Evolutionary conservation across 73 alveolate species (phyloP), one percentile per base, ranked within the genome.

Genomic region (Tetrahymena thermophila): DNA sequence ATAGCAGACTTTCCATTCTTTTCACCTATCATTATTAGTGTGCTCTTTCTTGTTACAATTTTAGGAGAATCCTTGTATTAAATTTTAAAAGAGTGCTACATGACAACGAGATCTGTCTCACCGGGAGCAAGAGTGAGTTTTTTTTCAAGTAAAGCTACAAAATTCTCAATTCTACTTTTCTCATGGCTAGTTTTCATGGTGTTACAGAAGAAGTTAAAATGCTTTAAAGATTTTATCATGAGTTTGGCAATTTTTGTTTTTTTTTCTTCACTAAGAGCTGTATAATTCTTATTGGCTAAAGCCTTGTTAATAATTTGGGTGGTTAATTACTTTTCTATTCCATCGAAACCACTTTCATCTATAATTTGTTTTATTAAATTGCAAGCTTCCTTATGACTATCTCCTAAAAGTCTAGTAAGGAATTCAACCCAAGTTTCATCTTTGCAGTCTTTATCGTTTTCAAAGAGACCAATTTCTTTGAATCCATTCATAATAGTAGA

Each of bases 101-200:
- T 98, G 94, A 96, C 97, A 17, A 97, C 98, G 9, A 98, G 93
- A 94, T 98, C 98, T 43, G 97, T 97, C 85, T 98, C 99, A 8
- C 97, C 97, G 40, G 95, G 97, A 21, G 83, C 94, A 96, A 95
- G 96, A 94, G 98, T 85, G 94, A 98, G 56, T 40, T 97, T 96
- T 34, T 94, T 84, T 40, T 95, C 94, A 43, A 97, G 34, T 15
- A 97, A 97, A 89, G 97, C 98, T 31, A 98, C 97, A 83, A 98
- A 94, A 21, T 93, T 96, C 55, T 98, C 98, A 10, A 97, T 38
- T 43, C 71, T 93, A 35, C 94, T 15, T 89, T 96, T 97, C 35
- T 95, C 96, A 43, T 96, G 85, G 8, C 96, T 95, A 13, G 94
- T 94, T 44, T 89, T 44, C 34, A 37, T 71, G 31, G 34, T 85